Base-by-base conservation (phyloP, 352 stramenopile species). In the Phytophthora podocarpi region DNA sequence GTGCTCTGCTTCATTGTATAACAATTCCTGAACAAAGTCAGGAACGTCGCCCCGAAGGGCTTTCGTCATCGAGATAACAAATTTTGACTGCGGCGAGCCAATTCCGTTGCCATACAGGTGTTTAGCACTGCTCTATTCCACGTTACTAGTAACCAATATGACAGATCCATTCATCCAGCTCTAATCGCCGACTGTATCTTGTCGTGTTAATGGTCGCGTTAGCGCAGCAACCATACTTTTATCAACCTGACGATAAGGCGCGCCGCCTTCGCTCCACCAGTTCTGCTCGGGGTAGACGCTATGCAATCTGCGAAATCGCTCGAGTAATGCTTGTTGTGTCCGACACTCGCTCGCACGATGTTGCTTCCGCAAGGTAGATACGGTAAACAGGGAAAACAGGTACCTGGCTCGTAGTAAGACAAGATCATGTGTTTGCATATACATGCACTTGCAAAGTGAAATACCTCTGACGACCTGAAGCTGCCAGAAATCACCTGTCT, bases 401-500 rank as follows among this genome's bases (percentile, higher is more conserved):
- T 58, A 10, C 32, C n/a, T 58, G 4, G 49, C 35, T 41, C 7
- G 15, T 1, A 41, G 35, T 32, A 58, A 21, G 3, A 48, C 35
- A 1, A 36, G 26, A 18, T 58, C 26, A 3, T 0, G 32, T 11
- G 49, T 58, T 37, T 58, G n/a, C 36, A 58, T 58, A 21, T 39
- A 57, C 35, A 57, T 39, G 2, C 18, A 32, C 28, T 59, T 59
- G 37, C 36, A 59, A 2, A 59, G 7, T 9, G 27, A 59, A 24
- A n/a, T 31, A 6, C 36, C 50, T n/a, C 20, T 40, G 0, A 48
- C 16, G 11, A 48, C 36, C 4, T 23, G 26, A 9, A 58, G 37
- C 12, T 59, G 50, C 50, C 24, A 48, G 35, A 49, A 49, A 42
- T 49, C 50, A 10, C 36, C 50, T 16, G 37, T 42, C 50, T 43